A percentile compares a stretch with the other conserved stretches of the same genome.
Conservation (phyloP, 176 grass and related monocot genomes). For the Hordeum marinum region DNA sequence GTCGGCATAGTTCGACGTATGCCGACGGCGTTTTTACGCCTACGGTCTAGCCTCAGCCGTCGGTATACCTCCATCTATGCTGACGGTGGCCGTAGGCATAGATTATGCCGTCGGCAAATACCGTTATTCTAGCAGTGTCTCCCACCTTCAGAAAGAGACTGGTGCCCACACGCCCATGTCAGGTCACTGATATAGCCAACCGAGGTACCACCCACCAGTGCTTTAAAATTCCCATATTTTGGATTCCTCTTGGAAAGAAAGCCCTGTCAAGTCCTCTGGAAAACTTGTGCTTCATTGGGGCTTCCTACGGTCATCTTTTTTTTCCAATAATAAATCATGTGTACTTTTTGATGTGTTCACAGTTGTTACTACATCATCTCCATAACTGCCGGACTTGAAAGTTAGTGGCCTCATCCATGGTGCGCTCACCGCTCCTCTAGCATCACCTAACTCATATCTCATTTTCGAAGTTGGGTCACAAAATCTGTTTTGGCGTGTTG, state of each 20-base stretch:
- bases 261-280: not conserved
- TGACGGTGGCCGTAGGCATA: too few relatives aligned
- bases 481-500: not conserved
- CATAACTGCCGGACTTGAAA: not conserved
- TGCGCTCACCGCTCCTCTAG: not conserved
- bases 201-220: not conserved
- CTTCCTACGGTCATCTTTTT: constrained; percentile 41
- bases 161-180: not conserved
- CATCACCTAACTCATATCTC: not conserved
- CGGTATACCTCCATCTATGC: too few relatives aligned
- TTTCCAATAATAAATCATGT: not conserved
- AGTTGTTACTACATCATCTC: not conserved
- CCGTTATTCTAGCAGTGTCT: too few relatives aligned
- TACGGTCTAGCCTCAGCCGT: too few relatives aligned
- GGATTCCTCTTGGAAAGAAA: not conserved
- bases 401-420: not conserved
- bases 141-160: not conserved
- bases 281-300: constrained; percentile 6
- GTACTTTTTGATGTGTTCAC: not conserved
- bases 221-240: not conserved
- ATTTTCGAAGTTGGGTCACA: not conserved
- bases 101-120: too few relatives aligned
- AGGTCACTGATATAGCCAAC: constrained; percentile 16
- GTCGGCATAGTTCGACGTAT: too few relatives aligned
- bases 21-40: too few relatives aligned